Evolutionary conservation across 1,284 basidiomycete genomes (phyloP).

Genomic region (Mycena sp.): DNA sequence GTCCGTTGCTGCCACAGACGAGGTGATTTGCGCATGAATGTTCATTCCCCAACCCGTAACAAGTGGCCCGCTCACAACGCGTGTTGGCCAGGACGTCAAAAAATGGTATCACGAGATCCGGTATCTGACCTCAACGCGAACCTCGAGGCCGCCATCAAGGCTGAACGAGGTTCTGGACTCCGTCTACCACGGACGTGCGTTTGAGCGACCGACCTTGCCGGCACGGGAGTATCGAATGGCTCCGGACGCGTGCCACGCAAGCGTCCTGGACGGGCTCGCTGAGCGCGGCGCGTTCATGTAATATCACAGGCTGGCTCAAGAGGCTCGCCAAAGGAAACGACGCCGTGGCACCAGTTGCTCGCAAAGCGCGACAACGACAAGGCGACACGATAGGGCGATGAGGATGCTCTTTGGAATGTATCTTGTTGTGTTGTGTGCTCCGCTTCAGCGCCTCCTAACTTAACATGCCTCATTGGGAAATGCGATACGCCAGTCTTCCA

Average conservation of each 20-base stretch:
- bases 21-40: too few relatives aligned
- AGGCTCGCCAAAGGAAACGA: constrained; percentile 76
- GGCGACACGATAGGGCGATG: constrained; percentile 35
- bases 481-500: too few relatives aligned
- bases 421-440: too few relatives aligned
- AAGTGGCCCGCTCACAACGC: too few relatives aligned
- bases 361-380: constrained; percentile 81
- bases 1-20: constrained; percentile 73
- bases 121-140: constrained; percentile 93
- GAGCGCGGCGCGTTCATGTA: constrained; percentile 90
- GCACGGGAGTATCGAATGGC: constrained; percentile 81
- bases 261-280: constrained; percentile 82
- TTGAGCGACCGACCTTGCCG: constrained; percentile 82
- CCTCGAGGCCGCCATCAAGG: constrained; percentile 96
- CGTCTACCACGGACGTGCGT: constrained; percentile 90
- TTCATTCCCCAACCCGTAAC: too few relatives aligned
- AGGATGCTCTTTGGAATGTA: too few relatives aligned
- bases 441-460: too few relatives aligned
- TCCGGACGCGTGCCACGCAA: constrained; percentile 62
- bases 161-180: constrained; percentile 88
- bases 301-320: constrained; percentile 87
- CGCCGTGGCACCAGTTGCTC: constrained; percentile 80
- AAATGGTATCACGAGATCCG: constrained; percentile 94
- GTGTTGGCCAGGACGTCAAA: constrained; percentile 89
- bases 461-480: too few relatives aligned